These are phyloP conservation scores for Alternaria ventricosa DNA, from an alignment of 2,329 filamentous ascomycete genomes.

Conservation along the genomic window DNA sequence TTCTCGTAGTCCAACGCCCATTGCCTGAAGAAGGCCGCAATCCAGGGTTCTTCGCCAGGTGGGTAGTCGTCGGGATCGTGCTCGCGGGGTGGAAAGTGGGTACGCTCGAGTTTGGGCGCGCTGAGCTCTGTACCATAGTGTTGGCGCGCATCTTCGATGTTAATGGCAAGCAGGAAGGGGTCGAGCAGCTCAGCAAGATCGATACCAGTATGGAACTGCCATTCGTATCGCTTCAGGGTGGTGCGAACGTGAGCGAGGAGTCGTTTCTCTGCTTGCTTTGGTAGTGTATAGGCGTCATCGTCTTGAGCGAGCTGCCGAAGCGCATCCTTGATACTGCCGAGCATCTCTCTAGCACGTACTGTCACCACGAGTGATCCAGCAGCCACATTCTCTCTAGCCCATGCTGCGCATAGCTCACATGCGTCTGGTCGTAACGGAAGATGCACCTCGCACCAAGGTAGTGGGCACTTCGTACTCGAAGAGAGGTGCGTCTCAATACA, in stretches of 20 bases:
- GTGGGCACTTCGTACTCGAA: slow-evolving; percentile 11
- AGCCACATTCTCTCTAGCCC: slow-evolving; percentile 2
- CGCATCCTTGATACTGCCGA: slow-evolving; percentile 16
- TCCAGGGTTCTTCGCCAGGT: slow-evolving; percentile 20
- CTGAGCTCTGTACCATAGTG: neutral
- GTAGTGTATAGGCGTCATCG: slow-evolving; percentile 13
- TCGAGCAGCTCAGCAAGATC: slow-evolving; percentile 20
- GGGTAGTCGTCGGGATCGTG: neutral
- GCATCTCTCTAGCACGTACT: slow-evolving; percentile 23
- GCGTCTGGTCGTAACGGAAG: slow-evolving; percentile 12
- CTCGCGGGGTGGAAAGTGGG: neutral
- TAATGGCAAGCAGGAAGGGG: neutral
- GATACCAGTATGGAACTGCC: slow-evolving; percentile 19
- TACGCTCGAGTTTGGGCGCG: neutral
- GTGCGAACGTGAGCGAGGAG: slow-evolving; percentile 12
- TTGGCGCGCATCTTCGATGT: neutral
- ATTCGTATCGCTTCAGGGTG: slow-evolving; percentile 20
- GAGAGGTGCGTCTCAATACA: slow-evolving; percentile 21
- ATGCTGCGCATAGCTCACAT: slow-evolving; percentile 20
- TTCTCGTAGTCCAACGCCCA: slow-evolving; percentile 24
- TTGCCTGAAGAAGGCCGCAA: slow-evolving; percentile 20
- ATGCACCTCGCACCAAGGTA: slow-evolving; percentile 12
- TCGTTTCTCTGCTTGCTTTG: neutral
- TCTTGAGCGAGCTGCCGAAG: slow-evolving; percentile 13
- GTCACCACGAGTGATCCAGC: slow-evolving; percentile 14